These are phyloP conservation scores for Trypanosomatidae sp. DNA, from an alignment of 208 protist species.

Conservation along the genomic window DNA sequence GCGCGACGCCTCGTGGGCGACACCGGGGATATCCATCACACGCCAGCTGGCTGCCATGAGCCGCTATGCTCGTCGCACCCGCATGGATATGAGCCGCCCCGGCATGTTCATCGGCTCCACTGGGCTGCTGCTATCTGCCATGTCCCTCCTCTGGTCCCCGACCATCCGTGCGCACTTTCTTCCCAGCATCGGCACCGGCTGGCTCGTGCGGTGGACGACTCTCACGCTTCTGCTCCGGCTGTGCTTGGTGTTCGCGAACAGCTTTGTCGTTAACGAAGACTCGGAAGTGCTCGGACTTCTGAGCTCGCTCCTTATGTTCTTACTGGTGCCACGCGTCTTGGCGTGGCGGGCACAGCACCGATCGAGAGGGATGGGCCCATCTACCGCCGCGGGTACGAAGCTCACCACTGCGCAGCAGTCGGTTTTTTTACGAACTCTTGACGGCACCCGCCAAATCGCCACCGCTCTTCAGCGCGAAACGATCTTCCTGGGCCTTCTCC, in stretches of 20 bases:
- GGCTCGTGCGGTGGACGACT: constrained; percentile 26
- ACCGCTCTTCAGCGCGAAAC: background rate
- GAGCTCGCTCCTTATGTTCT: constrained; percentile 19
- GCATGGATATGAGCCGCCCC: constrained; percentile 42
- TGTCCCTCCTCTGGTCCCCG: constrained; percentile 41
- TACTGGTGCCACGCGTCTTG: constrained; percentile 19
- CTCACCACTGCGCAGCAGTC: background rate
- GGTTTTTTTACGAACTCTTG: background rate
- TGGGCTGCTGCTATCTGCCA: constrained; percentile 37
- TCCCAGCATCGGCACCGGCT: constrained; percentile 20
- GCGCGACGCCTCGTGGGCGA: constrained; percentile 11
- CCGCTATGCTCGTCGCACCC: constrained; percentile 42
- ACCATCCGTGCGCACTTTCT: constrained; percentile 22
- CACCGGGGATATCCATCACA: constrained; percentile 5
- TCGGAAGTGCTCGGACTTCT: constrained; percentile 43
- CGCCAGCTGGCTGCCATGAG: constrained; percentile 48
- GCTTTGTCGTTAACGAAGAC: constrained; percentile 76
- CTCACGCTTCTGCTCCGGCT: constrained; percentile 49
- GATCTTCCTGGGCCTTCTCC: constrained; percentile 16
- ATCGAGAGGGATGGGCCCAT: background rate
- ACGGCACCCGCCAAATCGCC: background rate
- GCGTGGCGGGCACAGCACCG: background rate
- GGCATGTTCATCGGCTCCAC: constrained; percentile 54
- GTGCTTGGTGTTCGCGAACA: constrained; percentile 66
- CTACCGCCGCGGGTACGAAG: background rate